These are phyloP conservation scores for Potentilla sterilis DNA, from an alignment of 306 rosid species.

Conservation along the genomic window DNA sequence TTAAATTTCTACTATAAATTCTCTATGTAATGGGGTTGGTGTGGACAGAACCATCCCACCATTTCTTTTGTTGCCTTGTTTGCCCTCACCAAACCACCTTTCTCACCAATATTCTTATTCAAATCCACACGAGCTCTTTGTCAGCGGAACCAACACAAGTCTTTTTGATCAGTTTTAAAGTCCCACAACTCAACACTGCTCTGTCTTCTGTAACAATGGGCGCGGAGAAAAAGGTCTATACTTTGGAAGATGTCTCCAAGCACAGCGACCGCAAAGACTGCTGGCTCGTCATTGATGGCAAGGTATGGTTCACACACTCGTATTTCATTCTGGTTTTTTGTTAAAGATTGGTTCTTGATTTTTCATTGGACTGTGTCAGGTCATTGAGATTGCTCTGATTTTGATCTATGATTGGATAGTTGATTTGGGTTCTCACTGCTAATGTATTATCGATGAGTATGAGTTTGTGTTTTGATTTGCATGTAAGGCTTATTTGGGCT, in stretches of 20 bases:
- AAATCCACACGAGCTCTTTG: constrained; percentile 24
- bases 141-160: not conserved
- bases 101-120: constrained; percentile 2
- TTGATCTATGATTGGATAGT: constrained; percentile 2
- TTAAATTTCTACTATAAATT: not conserved
- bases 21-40: not conserved
- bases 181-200: constrained; percentile 1
- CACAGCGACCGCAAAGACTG: constrained; percentile 64
- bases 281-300: constrained; percentile 78
- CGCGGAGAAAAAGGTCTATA: constrained; percentile 46
- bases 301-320: constrained; percentile 39
- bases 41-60: not conserved
- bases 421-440: not conserved
- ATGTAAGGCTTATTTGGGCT: not conserved
- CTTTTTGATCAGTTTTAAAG: not conserved
- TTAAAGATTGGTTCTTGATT: not conserved
- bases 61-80: not conserved
- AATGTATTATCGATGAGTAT: not conserved
- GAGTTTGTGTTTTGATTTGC: not conserved
- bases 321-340: constrained; percentile 12
- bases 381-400: not conserved
- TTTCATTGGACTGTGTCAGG: not conserved
- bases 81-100: constrained; percentile 31
- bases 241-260: constrained; percentile 60
- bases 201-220: constrained; percentile 42